Conservation (phyloP, 1,284 basidiomycete species). For the Neonothopanus nambi region DNA sequence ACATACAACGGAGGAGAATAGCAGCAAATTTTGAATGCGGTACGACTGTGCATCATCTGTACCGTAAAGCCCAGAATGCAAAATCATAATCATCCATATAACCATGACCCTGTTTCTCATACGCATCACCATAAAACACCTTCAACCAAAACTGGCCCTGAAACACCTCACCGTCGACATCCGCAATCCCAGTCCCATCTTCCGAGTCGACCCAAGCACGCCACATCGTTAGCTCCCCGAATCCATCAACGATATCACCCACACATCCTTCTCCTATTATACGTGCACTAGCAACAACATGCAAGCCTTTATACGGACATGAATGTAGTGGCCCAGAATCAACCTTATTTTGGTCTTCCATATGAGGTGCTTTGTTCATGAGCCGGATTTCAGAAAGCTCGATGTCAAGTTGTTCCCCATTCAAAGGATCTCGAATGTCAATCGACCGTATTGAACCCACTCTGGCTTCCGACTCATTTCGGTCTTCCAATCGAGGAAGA, state of each 20-base stretch:
- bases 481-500: too few relatives aligned
- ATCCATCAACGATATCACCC: not conserved
- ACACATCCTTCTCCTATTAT: slow-evolving; percentile 1
- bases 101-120: not conserved
- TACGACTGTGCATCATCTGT: too few relatives aligned
- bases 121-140: slow-evolving; percentile 1
- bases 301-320: not conserved
- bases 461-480: not conserved
- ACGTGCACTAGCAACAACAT: not conserved
- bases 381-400: not conserved
- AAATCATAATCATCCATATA: not conserved
- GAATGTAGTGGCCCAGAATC: not conserved
- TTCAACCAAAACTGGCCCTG: not conserved
- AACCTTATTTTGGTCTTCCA: too few relatives aligned
- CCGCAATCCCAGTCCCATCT: not conserved
- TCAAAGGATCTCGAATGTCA: not conserved
- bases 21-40: too few relatives aligned
- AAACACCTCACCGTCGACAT: too few relatives aligned
- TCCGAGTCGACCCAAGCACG: not conserved
- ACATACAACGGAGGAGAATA: too few relatives aligned
- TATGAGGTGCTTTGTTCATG: too few relatives aligned
- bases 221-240: not conserved
- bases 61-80: not conserved
- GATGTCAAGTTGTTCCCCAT: not conserved
- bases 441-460: not conserved